phyloP scores from a whole-genome alignment of 2,329 filamentous ascomycete species.

The Endothia cerciana region DNA sequence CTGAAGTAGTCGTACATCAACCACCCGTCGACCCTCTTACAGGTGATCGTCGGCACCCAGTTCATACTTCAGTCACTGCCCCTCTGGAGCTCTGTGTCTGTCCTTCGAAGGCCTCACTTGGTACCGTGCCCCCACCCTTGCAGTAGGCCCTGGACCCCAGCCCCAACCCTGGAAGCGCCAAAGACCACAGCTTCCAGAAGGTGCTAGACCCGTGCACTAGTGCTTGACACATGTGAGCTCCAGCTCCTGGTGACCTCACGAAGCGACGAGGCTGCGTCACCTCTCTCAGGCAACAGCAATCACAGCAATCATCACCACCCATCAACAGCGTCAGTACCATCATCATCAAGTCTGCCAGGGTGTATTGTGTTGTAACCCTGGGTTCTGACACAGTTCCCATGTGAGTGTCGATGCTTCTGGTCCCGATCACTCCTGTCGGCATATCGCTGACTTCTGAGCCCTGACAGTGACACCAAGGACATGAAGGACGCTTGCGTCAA shows the following conservation, averaged over 20 bases:
- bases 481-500: neutral
- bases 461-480: neutral
- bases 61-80: no score
- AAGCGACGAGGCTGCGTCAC: conserved; percentile 27
- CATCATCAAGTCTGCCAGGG: neutral
- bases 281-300: conserved; percentile 12
- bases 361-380: neutral
- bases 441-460: neutral
- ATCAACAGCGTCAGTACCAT: neutral
- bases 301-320: conserved; percentile 6
- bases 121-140: neutral
- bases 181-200: neutral
- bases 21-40: no score
- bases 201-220: neutral
- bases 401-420: neutral
- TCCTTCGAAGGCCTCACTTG: no score
- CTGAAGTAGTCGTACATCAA: no score
- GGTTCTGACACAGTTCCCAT: neutral
- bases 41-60: no score
- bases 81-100: no score
- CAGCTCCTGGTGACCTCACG: conserved; percentile 14
- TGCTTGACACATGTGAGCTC: neutral
- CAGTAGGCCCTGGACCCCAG: neutral
- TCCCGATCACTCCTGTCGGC: neutral
- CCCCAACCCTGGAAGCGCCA: neutral